Percentiles rank a stretch among this genome's conserved stretches.
phyloP scores from a whole-genome alignment of 2,329 filamentous ascomycete species.

The Metarhizium anisopliae region DNA sequence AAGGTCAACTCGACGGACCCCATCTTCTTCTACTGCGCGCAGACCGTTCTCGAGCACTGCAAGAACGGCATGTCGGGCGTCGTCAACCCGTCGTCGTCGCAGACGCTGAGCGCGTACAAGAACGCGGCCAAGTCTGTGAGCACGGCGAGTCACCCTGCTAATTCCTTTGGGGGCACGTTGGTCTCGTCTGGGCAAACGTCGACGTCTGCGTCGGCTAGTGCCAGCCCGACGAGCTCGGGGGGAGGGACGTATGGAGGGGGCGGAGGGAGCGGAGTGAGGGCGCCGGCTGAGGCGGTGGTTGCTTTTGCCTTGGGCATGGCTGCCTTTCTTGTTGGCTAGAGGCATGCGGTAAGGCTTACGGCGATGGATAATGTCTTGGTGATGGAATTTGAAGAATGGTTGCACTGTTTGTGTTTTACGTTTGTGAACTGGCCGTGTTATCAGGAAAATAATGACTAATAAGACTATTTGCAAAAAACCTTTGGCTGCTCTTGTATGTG shows the following conservation, averaged over 20 bases:
- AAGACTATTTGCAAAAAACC: too few relatives aligned
- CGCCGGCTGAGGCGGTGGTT: constrained; percentile 2
- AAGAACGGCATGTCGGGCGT: constrained; percentile 15
- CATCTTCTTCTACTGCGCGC: constrained; percentile 16
- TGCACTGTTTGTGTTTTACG: too few relatives aligned
- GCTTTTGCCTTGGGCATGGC: constrained; percentile 5
- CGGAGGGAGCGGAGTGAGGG: neutral
- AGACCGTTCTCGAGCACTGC: constrained; percentile 10
- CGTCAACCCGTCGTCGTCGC: constrained; percentile 11
- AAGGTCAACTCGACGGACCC: constrained; percentile 14
- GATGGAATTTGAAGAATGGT: too few relatives aligned
- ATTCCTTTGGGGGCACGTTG: neutral
- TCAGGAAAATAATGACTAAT: too few relatives aligned
- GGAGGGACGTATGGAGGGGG: neutral
- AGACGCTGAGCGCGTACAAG: constrained; percentile 9
- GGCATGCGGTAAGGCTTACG: too few relatives aligned
- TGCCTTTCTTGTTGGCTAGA: neutral
- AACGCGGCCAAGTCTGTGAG: constrained; percentile 1
- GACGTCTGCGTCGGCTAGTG: neutral
- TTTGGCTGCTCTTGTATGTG: too few relatives aligned
- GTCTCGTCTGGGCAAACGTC: neutral
- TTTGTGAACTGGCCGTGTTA: too few relatives aligned
- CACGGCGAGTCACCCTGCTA: constrained; percentile 1
- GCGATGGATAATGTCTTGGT: too few relatives aligned
- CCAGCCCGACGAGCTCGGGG: neutral